Conservation (phyloP, 2,329 filamentous ascomycete species). For the Cryphonectria parasitica region DNA sequence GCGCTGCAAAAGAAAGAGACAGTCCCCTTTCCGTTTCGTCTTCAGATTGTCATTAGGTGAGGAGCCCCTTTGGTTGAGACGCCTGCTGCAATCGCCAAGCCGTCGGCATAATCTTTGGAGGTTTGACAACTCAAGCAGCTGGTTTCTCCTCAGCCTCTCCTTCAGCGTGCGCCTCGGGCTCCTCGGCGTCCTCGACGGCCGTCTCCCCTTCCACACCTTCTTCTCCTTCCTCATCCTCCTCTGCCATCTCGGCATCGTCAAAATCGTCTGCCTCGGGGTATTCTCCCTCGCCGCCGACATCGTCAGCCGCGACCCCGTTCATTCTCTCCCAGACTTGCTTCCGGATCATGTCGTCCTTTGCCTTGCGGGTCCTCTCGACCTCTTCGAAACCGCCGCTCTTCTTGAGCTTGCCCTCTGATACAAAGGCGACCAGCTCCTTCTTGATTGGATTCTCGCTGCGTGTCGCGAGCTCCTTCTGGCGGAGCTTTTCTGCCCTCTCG, state of each 20-base stretch:
- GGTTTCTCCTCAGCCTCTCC: constrained; percentile 16
- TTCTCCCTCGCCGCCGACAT: constrained; percentile 44
- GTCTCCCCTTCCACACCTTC: constrained; percentile 8
- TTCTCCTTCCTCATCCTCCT: constrained; percentile 11
- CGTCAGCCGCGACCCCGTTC: constrained; percentile 58
- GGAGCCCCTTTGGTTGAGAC: background rate
- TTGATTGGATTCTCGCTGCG: constrained; percentile 77
- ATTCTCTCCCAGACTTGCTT: constrained; percentile 75
- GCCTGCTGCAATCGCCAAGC: background rate
- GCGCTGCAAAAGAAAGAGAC: constrained; percentile 1
- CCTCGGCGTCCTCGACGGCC: constrained; percentile 10
- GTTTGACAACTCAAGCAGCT: constrained; percentile 9
- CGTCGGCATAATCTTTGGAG: background rate
- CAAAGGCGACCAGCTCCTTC: constrained; percentile 83
- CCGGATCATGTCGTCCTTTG: constrained; percentile 84
- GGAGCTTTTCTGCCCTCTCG: constrained; percentile 89
- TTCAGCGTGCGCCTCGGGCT: constrained; percentile 16
- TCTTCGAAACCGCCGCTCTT: constrained; percentile 96
- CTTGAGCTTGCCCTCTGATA: constrained; percentile 88
- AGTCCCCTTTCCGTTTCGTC: background rate
- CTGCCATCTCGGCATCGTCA: constrained; percentile 17
- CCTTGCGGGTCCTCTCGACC: constrained; percentile 79
- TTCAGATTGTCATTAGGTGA: background rate
- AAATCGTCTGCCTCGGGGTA: constrained; percentile 31
- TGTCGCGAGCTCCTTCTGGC: constrained; percentile 84